phyloP scores from a whole-genome alignment of 2,329 filamentous ascomycete species.

The Monosporascus sp. region DNA sequence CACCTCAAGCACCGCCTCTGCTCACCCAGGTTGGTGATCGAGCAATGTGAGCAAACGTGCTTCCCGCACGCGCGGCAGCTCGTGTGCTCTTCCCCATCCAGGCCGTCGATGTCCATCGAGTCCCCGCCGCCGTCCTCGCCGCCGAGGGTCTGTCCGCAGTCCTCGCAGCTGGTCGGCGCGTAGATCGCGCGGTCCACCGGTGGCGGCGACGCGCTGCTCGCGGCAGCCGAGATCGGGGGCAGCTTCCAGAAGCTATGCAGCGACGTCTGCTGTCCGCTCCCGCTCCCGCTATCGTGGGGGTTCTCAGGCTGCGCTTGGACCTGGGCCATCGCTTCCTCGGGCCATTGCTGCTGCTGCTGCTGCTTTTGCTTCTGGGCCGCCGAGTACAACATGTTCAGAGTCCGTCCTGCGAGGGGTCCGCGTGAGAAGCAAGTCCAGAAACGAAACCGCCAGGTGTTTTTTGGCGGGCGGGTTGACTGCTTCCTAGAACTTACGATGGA shows the following conservation, averaged over 20 bases:
- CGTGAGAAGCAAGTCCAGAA: conserved; percentile 11
- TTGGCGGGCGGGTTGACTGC: conserved; percentile 1
- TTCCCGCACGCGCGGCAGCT: conserved; percentile 48
- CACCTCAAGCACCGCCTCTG: conserved; percentile 49
- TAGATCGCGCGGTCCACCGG: conserved; percentile 12
- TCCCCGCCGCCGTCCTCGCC: conserved; percentile 30
- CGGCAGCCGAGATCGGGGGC: conserved; percentile 29
- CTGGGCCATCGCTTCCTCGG: conserved; percentile 7
- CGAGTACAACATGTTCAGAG: conserved; percentile 49
- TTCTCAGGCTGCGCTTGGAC: conserved; percentile 7
- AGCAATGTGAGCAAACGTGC: conserved; percentile 54
- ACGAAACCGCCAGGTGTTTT: not conserved
- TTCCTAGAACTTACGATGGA: conserved; percentile 44
- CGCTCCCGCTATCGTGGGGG: conserved; percentile 8
- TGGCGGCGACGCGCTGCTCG: conserved; percentile 16
- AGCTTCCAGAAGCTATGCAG: conserved; percentile 60
- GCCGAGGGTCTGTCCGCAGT: conserved; percentile 38
- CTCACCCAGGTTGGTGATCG: conserved; percentile 52
- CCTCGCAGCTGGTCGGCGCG: conserved; percentile 42
- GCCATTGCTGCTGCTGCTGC: conserved; percentile 19
- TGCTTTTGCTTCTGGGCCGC: conserved; percentile 42
- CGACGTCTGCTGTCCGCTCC: conserved; percentile 38
- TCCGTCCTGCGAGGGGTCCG: conserved; percentile 40
- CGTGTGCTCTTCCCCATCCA: conserved; percentile 31
- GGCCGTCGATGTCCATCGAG: conserved; percentile 32